A percentile compares a stretch with the other conserved stretches of the same genome.
Evolutionary conservation across 495 filamentous ascomycete genomes (phyloP).

Genomic region (Achaetomiella virescens): DNA sequence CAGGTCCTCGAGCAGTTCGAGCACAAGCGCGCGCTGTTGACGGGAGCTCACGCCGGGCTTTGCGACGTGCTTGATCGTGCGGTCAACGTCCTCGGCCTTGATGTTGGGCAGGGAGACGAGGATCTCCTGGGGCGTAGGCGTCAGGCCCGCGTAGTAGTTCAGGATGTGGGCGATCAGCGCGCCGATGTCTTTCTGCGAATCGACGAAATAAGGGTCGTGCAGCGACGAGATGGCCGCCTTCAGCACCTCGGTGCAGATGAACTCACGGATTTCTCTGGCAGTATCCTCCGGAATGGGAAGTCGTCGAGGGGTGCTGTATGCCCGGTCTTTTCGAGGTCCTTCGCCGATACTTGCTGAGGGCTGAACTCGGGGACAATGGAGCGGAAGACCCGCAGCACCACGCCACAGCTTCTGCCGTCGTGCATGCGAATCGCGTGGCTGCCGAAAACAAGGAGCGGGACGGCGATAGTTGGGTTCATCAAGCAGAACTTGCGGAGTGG

Average conservation of each 20-base stretch:
- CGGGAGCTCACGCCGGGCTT: slow-evolving; percentile 49
- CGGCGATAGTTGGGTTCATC: slow-evolving; percentile 68
- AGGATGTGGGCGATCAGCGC: slow-evolving; percentile 81
- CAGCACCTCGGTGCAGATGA: slow-evolving; percentile 77
- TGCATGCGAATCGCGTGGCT: slow-evolving; percentile 85
- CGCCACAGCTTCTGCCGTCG: slow-evolving; percentile 79
- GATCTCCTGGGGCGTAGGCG: slow-evolving; percentile 51
- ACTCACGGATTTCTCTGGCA: slow-evolving; percentile 74
- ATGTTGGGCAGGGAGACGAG: slow-evolving; percentile 50
- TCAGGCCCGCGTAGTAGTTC: slow-evolving; percentile 60
- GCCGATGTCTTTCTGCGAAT: slow-evolving; percentile 89
- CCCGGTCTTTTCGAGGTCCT: slow-evolving; percentile 10
- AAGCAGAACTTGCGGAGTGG: slow-evolving; percentile 75
- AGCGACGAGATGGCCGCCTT: slow-evolving; percentile 80
- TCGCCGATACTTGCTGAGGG: slow-evolving; percentile 2
- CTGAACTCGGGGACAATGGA: slow-evolving; percentile 76
- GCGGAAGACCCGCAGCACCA: slow-evolving; percentile 76
- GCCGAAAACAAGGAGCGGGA: slow-evolving; percentile 84
- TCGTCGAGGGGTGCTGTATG: slow-evolving; percentile 21
- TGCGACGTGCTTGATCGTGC: slow-evolving; percentile 50
- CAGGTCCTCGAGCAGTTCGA: slow-evolving; percentile 81
- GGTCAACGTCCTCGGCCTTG: slow-evolving; percentile 52
- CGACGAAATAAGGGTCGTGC: slow-evolving; percentile 92
- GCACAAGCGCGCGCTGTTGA: slow-evolving; percentile 72
- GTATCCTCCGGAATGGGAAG: slow-evolving; percentile 40